These are phyloP conservation scores for Aspergillus quadricinctus DNA, from an alignment of 2,329 filamentous ascomycete genomes.

Conservation along the genomic window DNA sequence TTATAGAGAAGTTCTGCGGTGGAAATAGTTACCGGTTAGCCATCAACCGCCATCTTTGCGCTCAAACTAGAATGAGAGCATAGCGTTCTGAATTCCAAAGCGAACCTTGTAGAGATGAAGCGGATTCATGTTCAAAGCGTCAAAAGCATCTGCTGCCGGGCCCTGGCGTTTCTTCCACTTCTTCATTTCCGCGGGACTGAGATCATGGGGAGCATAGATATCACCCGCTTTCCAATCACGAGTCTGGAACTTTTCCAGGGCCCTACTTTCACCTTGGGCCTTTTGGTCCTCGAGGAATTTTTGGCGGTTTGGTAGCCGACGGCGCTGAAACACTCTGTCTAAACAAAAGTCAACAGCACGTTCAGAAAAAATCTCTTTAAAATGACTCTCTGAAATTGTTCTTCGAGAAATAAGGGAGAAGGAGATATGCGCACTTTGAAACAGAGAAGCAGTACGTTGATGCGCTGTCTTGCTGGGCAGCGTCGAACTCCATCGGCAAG, in stretches of 20 bases:
- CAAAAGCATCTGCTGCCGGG: constrained; percentile 67
- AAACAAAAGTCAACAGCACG: constrained; percentile 9
- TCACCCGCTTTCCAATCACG: constrained; percentile 74
- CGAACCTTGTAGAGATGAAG: constrained; percentile 80
- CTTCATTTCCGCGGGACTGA: constrained; percentile 70
- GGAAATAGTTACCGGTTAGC: constrained; percentile 5
- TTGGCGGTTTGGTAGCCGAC: constrained; percentile 27
- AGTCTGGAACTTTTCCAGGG: constrained; percentile 43
- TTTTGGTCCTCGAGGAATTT: constrained; percentile 35
- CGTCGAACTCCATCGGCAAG: constrained; percentile 34
- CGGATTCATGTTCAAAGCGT: constrained; percentile 74
- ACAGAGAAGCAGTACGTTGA: constrained; percentile 15
- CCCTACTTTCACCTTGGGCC: constrained; percentile 32
- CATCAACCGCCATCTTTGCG: background rate
- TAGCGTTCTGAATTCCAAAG: background rate
- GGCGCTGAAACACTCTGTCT: constrained; percentile 19
- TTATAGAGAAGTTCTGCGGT: constrained; percentile 79
- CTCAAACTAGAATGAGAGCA: background rate
- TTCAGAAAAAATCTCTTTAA: background rate
- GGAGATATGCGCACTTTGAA: background rate
- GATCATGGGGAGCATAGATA: constrained; percentile 84
- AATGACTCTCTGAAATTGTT: background rate
- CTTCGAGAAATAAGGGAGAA: background rate
- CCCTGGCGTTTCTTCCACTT: constrained; percentile 66
- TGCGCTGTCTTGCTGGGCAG: constrained; percentile 24